Base-by-base conservation (phyloP, 371 early-diverging fungal species). In the Capniomyces stellatus region DNA sequence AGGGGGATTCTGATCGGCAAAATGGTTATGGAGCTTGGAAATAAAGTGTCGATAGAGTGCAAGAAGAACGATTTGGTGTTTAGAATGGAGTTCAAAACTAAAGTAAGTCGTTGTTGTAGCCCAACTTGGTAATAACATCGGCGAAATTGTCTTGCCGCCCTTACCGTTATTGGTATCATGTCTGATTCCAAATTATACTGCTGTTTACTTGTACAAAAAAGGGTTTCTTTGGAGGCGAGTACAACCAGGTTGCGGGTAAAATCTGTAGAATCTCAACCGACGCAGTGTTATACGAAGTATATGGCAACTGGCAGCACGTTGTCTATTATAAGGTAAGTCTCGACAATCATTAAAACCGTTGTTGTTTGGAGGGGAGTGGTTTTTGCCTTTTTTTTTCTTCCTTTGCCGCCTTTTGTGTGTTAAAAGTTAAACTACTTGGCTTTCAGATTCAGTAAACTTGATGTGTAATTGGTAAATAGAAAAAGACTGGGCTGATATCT, bases 11-110 rank as follows among this genome's bases (percentile, higher is more conserved):
- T 82, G 55, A 83, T 95, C 66, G 95, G 95, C 19, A 92, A 83
- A 41, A 92, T 95, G 91, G 75, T 82, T 48, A 66, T 93, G 59
- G 95, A 95, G 61, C 65, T 94, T 24, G 93, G 92, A 29, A 94
- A 93, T 61, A 61, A 63, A 10, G 78, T 82, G 0, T 68, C 71
- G 0, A 75, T 94, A 1, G 69, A 65, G 41, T 92, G 93, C 60
- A 64, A 68, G 21, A 67, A 81, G 55, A 75, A 73, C 51, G 89
- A 82, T 57, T 70, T 91, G 52, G 54, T 76, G 28, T 85, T 85
- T 55, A 77, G 79, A 46, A 64, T 92, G 25, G 92, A 93, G 50
- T 95, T 94, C 64, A 86, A 87, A 65, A 83, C 85, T 51, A 89
- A 91, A 78, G 92, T 86, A 71, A n/a, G 60, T 39, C 52, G 60